These are phyloP conservation scores for Didymella glomerata DNA, from an alignment of 2,329 filamentous ascomycete species.

Conservation along the genomic window DNA sequence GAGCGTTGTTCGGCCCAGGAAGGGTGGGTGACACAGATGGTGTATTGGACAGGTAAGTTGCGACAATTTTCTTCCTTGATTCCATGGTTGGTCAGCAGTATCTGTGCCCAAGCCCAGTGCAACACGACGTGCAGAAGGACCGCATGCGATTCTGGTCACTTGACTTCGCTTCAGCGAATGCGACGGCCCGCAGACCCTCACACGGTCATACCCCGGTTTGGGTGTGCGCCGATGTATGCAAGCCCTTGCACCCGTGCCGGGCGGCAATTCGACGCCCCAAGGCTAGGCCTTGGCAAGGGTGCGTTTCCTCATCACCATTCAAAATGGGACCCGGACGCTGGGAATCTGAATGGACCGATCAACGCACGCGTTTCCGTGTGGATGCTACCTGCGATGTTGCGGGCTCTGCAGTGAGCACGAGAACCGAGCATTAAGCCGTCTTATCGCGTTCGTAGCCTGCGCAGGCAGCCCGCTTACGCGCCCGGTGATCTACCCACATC, in stretches of 20 bases:
- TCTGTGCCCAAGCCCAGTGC: slow-evolving; percentile 35
- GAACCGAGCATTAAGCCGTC: slow-evolving; percentile 26
- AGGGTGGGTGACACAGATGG: slow-evolving; percentile 77
- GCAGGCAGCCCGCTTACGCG: slow-evolving; percentile 46
- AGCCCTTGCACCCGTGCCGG: slow-evolving; percentile 48
- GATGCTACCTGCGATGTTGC: slow-evolving; percentile 16
- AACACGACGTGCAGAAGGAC: slow-evolving; percentile 48
- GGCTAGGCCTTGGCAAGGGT: slow-evolving; percentile 41
- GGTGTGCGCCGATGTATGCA: slow-evolving; percentile 45
- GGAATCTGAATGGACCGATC: slow-evolving; percentile 26
- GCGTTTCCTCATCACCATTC: slow-evolving; percentile 28
- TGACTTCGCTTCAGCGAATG: slow-evolving; percentile 61
- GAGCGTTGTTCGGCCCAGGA: slow-evolving; percentile 76
- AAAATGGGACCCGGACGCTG: slow-evolving; percentile 26
- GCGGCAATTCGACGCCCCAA: slow-evolving; percentile 49
- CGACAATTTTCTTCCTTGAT: slow-evolving; percentile 37
- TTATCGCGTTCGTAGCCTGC: slow-evolving; percentile 39
- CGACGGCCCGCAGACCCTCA: slow-evolving; percentile 49
- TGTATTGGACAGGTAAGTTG: slow-evolving; percentile 87
- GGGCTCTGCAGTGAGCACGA: slow-evolving; percentile 24
- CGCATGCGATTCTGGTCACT: slow-evolving; percentile 69
- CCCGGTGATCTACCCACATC: slow-evolving; percentile 49
- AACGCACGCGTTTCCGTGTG: slow-evolving; percentile 17
- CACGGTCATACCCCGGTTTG: slow-evolving; percentile 44
- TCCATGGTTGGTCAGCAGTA: slow-evolving; percentile 45